phyloP scores from a whole-genome alignment of 352 stramenopile species.

The Phytophthora boehmeriae region DNA sequence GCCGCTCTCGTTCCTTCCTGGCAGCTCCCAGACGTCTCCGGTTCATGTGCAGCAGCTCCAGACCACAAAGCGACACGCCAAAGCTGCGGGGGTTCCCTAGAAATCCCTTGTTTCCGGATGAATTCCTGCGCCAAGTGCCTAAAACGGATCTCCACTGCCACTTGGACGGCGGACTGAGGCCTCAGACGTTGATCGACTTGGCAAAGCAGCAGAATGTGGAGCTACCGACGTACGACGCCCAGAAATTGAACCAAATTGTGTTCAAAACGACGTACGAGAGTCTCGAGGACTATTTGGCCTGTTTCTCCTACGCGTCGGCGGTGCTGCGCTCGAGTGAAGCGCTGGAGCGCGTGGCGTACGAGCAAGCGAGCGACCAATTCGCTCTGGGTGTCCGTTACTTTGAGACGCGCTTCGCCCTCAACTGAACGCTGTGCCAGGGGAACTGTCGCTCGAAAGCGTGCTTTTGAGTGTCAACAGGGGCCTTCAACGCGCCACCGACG shows the following conservation, averaged over 20 bases:
- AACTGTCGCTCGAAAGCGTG: conserved; percentile 75
- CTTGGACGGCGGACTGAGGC: conserved; percentile 83
- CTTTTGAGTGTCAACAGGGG: conserved; percentile 69
- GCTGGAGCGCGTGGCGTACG: conserved; percentile 87
- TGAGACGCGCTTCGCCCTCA: conserved; percentile 89
- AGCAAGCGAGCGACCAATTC: conserved; percentile 85
- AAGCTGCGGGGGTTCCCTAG: conserved; percentile 40
- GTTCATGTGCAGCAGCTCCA: conserved; percentile 11
- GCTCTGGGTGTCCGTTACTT: conserved; percentile 84
- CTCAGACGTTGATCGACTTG: conserved; percentile 85
- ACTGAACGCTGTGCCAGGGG: conserved; percentile 65
- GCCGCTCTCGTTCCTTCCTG: conserved; percentile 23
- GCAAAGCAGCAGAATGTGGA: conserved; percentile 68
- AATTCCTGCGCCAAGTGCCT: conserved; percentile 71
- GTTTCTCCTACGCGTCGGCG: conserved; percentile 78
- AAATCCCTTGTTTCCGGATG: conserved; percentile 68
- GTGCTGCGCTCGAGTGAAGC: conserved; percentile 65
- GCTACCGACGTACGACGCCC: conserved; percentile 79
- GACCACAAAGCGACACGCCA: background rate
- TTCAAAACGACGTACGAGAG: conserved; percentile 86
- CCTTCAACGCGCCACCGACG: conserved; percentile 62
- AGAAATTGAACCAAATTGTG: conserved; percentile 57
- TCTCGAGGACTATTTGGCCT: conserved; percentile 85
- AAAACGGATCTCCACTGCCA: conserved; percentile 91
- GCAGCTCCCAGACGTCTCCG: conserved; percentile 5